Percentiles rank a stretch among this genome's conserved stretches.
phyloP scores from a whole-genome alignment of 768 basidiomycete species.

The Lactarius pseudohatsudake region DNA sequence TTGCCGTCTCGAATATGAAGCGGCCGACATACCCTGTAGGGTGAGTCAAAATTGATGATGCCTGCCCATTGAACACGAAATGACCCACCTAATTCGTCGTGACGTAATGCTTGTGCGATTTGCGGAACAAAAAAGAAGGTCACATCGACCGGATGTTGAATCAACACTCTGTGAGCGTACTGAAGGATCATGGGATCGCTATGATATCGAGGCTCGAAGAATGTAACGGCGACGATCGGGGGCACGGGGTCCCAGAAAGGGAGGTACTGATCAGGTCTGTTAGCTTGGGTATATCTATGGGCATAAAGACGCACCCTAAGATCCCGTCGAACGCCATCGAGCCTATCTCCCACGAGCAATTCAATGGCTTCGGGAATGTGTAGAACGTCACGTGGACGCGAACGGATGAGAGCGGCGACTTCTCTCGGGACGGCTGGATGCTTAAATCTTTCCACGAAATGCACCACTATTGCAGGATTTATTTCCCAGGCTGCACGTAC shows the following conservation, averaged over 20 bases:
- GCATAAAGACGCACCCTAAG: slow-evolving; percentile 57
- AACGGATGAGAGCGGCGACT: slow-evolving; percentile 70
- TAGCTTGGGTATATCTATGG: slow-evolving; percentile 10
- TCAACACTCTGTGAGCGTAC: slow-evolving; percentile 94
- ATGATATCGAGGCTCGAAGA: slow-evolving; percentile 82
- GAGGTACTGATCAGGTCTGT: slow-evolving; percentile 58
- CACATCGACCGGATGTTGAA: slow-evolving; percentile 90
- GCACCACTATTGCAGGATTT: slow-evolving; percentile 78
- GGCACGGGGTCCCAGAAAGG: slow-evolving; percentile 88
- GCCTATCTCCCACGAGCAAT: slow-evolving; percentile 72
- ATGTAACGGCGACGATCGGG: slow-evolving; percentile 75
- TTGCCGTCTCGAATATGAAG: slow-evolving; percentile 96
- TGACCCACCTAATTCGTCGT: slow-evolving; percentile 77
- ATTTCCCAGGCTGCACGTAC: slow-evolving; percentile 78
- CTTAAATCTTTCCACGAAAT: slow-evolving; percentile 89
- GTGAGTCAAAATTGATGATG: slow-evolving; percentile 1
- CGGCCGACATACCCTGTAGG: slow-evolving; percentile 82
- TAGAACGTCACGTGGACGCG: slow-evolving; percentile 66
- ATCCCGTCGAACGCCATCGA: slow-evolving; percentile 63
- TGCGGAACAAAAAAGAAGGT: slow-evolving; percentile 99
- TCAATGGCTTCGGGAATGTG: slow-evolving; percentile 78
- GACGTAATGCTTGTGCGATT: slow-evolving; percentile 92
- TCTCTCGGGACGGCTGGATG: slow-evolving; percentile 62
- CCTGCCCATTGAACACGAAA: neutral
- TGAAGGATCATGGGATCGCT: slow-evolving; percentile 86